Base-by-base conservation (phyloP, 2,329 filamentous ascomycete species). In the Huntiella omanensis region DNA sequence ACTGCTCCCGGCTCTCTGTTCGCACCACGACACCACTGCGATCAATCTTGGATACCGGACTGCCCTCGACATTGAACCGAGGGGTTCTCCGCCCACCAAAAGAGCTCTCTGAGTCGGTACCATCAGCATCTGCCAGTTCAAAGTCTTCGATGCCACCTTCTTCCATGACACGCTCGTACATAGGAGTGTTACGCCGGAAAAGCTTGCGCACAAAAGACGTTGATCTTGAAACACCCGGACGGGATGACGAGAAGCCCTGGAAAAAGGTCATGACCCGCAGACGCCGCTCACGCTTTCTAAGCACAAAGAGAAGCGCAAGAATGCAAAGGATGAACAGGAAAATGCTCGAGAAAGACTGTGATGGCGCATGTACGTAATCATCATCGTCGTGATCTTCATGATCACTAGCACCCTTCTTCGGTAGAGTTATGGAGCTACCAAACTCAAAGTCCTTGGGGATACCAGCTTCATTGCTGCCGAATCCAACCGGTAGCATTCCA, bases 161-260 rank as follows among this genome's bases (percentile, higher is more conserved):
- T 62, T 95, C 86, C 44, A 92, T 64, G 3, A 95, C 80, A 28
- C 85, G 77, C 57, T 95, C 87, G 57, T 95, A 95, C 2, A 71
- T 66, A 5, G 66, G 57, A 1, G 64, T 62, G 43, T 59, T 62
- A 4, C 73, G 69, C 11, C 71, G 72, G 51, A 92, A 81, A 4
- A 91, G 60, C 56, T 81, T 83, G 51, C 69, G 70, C 5, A 70
- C 69, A 54, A 72, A 57, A 1, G 70, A 67, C 11, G 22, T 35
- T 13, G 42, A 35, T 11, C 41, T n/a, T 19, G 28, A 19, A n/a
- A 34, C 38, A n/a, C 48, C 40, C 48, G 75, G 62, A 47, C 53
- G 62, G 37, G 63, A 69, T n/a, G 56, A 55, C 6, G 32, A 38
- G 4, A 57, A 54, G 17, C 59, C 56, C 7, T 53, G 55, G 15